phyloP scores from a whole-genome alignment of 108 stramenopile genomes.

The Nannochloropsis salina region DNA sequence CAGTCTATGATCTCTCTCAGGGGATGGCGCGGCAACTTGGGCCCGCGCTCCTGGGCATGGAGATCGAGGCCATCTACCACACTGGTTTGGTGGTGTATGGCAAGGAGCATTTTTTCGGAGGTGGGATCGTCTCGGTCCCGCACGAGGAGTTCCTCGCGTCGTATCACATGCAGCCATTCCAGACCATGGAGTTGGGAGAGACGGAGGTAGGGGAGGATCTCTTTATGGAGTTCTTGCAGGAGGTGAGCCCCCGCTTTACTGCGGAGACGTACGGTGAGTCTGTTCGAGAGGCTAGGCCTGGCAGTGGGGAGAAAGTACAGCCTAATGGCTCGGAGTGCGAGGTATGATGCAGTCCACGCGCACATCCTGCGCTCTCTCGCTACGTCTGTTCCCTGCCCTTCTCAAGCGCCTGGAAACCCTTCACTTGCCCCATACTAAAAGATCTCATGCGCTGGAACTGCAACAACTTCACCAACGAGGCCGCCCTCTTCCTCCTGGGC shows the following conservation, averaged over 20 bases:
- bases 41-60: constrained; percentile 50
- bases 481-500: constrained; percentile 46
- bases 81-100: constrained; percentile 43
- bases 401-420: background rate
- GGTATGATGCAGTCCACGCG: too few species aligned
- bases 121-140: constrained; percentile 46
- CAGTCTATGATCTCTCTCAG: constrained; percentile 52
- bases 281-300: background rate
- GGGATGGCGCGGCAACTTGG: constrained; percentile 49
- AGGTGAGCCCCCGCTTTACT: constrained; percentile 41
- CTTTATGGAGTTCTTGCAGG: constrained; percentile 45
- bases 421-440: background rate
- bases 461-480: constrained; percentile 55
- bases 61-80: constrained; percentile 42
- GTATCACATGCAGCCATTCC: constrained; percentile 37
- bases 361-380: too few species aligned
- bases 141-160: constrained; percentile 42
- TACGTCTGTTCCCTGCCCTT: too few species aligned
- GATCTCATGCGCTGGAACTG: constrained; percentile 56
- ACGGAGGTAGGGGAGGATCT: constrained; percentile 44
- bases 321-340: too few species aligned
- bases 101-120: constrained; percentile 56
- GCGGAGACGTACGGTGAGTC: constrained; percentile 40
- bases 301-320: background rate
- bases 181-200: constrained; percentile 46